Percentiles rank a stretch among this genome's conserved stretches.
Conservation (phyloP, 768 basidiomycete genomes). For the Dioszegia crocea region DNA sequence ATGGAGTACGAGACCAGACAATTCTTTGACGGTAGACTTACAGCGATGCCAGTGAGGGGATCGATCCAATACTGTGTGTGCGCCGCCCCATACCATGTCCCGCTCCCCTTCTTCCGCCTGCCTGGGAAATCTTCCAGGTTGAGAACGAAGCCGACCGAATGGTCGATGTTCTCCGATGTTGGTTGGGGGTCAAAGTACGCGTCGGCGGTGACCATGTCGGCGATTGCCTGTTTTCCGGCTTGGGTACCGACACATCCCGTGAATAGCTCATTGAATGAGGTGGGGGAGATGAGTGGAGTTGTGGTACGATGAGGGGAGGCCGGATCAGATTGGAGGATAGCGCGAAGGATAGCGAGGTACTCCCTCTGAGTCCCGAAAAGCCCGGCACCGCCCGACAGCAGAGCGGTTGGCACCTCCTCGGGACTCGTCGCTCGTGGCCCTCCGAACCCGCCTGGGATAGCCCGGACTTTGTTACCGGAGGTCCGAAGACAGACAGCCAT, state of each 20-base stretch:
- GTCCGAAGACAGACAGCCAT: constrained; percentile 11
- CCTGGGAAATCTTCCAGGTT: constrained; percentile 19
- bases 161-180: constrained; percentile 7
- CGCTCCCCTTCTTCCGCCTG: constrained; percentile 31
- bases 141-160: constrained; percentile 27
- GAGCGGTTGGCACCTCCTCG: background rate
- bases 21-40: background rate
- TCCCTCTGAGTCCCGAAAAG: constrained; percentile 34
- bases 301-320: background rate
- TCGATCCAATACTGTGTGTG: constrained; percentile 37
- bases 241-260: constrained; percentile 12
- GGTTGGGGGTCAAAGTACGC: constrained; percentile 11
- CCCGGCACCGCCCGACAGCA: constrained; percentile 28
- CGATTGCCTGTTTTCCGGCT: background rate
- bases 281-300: constrained; percentile 12
- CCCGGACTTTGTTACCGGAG: background rate
- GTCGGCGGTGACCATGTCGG: background rate
- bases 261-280: constrained; percentile 28
- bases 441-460: background rate
- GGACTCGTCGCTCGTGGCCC: background rate
- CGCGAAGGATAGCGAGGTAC: constrained; percentile 36
- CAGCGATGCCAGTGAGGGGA: constrained; percentile 28
- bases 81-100: constrained; percentile 31
- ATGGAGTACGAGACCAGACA: too few relatives aligned
- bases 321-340: constrained; percentile 26